These are phyloP conservation scores for Bertia moriformis DNA, from an alignment of 2,329 filamentous ascomycete genomes.

Conservation along the genomic window DNA sequence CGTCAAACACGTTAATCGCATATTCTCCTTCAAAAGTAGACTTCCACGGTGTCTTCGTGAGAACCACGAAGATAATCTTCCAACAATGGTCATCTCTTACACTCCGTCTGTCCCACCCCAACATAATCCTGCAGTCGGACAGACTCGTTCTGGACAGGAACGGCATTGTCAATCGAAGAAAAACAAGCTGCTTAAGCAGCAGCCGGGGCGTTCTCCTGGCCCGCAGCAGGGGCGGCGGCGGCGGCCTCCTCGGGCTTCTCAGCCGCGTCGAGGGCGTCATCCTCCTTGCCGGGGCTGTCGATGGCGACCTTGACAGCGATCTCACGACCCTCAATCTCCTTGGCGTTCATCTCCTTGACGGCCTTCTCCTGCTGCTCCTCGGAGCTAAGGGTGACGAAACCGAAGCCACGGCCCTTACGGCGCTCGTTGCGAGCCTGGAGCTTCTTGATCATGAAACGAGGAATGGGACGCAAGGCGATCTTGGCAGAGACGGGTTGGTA, in stretches of 20 bases:
- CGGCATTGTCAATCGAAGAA: no score
- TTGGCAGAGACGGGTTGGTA: conserved; percentile 92
- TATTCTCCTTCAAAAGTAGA: no score
- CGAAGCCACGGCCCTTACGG: conserved; percentile 97
- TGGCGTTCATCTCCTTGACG: conserved; percentile 95
- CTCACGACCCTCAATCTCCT: conserved; percentile 95
- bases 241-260: conserved; percentile 16
- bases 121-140: no score
- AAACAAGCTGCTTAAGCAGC: conserved; percentile 1
- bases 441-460: conserved; percentile 99
- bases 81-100: no score
- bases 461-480: conserved; percentile 95
- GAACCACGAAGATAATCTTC: no score
- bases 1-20: no score
- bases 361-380: conserved; percentile 97
- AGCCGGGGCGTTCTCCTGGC: not conserved
- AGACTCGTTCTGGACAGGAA: not conserved
- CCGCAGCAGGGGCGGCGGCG: conserved; percentile 22
- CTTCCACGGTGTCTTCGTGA: no score
- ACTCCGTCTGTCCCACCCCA: no score
- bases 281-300: conserved; percentile 98
- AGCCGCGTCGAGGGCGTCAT: conserved; percentile 39
- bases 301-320: conserved; percentile 99
- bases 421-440: conserved; percentile 94
- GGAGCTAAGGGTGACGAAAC: conserved; percentile 88